Conservation (phyloP, 345 rosid species). For the Heritiera fomes region DNA sequence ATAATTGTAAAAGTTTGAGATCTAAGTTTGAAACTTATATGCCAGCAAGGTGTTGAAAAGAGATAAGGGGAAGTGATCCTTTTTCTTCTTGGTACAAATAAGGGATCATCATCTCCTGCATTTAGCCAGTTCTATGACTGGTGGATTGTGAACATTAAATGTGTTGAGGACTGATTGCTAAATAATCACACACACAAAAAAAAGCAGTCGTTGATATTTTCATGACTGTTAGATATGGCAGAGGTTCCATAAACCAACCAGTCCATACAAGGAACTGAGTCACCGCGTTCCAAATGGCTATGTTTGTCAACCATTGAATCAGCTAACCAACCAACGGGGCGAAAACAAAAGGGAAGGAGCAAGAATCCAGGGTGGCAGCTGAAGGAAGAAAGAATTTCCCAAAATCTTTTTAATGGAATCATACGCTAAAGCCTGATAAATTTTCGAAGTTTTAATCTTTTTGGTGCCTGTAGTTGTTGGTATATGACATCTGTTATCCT, state of each 20-base stretch:
- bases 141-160: no score
- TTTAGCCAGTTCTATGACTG: no score
- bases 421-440: background rate
- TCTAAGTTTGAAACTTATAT: no score
- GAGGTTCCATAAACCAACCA: constrained; percentile 5
- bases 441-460: background rate
- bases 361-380: background rate
- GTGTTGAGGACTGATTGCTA: background rate
- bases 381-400: background rate
- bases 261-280: background rate
- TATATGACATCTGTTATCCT: background rate
- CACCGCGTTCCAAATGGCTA: background rate
- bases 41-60: no score
- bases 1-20: no score
- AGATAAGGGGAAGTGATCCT: no score
- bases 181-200: background rate
- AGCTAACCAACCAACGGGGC: background rate
- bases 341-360: background rate
- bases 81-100: no score
- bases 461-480: background rate
- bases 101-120: background rate
- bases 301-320: background rate
- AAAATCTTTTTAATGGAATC: background rate
- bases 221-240: constrained; percentile 15
- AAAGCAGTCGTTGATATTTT: background rate